Conservation (phyloP, 2,329 filamentous ascomycete genomes). For the Paraphaeosphaeria sporulosa region DNA sequence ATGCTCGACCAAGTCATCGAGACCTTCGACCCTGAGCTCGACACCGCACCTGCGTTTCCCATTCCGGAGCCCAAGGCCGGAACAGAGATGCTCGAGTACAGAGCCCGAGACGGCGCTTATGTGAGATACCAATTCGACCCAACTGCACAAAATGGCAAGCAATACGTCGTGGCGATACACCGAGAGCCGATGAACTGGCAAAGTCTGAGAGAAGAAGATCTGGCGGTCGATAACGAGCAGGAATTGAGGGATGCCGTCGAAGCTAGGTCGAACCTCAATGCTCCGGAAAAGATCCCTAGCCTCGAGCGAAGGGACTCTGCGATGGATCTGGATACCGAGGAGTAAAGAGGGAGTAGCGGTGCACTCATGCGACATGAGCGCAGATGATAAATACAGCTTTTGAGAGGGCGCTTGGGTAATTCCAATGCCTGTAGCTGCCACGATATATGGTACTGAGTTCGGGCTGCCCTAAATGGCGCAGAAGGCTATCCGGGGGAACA, state of each 20-base stretch:
- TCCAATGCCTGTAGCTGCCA: background rate
- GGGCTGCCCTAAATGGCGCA: too few relatives aligned
- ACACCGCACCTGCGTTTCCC: background rate
- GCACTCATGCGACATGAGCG: background rate
- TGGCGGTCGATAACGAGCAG: conserved; percentile 9
- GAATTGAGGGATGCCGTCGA: conserved; percentile 1
- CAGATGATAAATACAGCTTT: background rate
- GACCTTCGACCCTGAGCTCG: conserved; percentile 11
- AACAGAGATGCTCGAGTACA: conserved; percentile 6
- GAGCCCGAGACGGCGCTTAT: conserved; percentile 12
- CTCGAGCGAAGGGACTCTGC: background rate
- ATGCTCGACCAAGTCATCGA: conserved; percentile 10
- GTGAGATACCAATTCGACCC: conserved; percentile 15
- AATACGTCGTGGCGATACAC: conserved; percentile 15
- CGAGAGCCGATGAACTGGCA: conserved; percentile 15
- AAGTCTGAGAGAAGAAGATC: conserved; percentile 14
- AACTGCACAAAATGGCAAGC: conserved; percentile 15
- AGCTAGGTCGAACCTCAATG: background rate
- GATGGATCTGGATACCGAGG: conserved; percentile 1
- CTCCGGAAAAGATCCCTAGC: background rate
- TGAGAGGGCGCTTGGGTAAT: background rate
- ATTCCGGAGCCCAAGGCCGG: conserved; percentile 11
- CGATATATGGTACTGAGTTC: too few relatives aligned
- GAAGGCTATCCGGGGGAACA: too few relatives aligned
- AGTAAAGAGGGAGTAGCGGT: background rate